These are phyloP conservation scores for Pilatotrama ljubarskyi DNA, from an alignment of 768 basidiomycete species.

Conservation along the genomic window DNA sequence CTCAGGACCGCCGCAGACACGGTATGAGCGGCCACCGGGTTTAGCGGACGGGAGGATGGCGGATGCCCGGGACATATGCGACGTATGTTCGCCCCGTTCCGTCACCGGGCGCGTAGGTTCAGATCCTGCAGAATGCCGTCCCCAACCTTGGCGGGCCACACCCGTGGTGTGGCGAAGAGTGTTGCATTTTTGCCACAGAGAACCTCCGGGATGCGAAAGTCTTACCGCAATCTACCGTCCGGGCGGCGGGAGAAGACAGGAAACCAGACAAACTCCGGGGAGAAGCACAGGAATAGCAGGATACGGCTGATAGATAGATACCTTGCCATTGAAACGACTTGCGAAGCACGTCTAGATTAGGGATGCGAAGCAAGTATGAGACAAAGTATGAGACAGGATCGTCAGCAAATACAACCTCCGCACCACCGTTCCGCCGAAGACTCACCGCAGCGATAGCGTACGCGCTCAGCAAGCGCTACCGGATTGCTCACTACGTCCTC, in stretches of 20 bases:
- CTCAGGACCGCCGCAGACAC: not conserved
- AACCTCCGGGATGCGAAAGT: not conserved
- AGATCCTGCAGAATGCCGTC: conserved; percentile 4
- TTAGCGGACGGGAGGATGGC: not conserved
- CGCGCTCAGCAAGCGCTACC: too few relatives aligned
- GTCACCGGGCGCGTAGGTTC: conserved; percentile 1
- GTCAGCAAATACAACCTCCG: not conserved
- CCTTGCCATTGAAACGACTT: not conserved
- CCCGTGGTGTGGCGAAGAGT: not conserved
- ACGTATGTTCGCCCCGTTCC: not conserved
- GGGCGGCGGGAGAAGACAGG: not conserved
- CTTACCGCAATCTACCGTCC: not conserved
- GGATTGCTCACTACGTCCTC: too few relatives aligned
- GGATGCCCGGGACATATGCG: not conserved
- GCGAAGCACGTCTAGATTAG: not conserved
- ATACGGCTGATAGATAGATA: not conserved
- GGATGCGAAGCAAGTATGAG: not conserved
- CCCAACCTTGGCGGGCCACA: not conserved
- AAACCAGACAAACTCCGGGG: not conserved
- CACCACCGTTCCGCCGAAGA: not conserved
- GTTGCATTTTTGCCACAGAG: not conserved
- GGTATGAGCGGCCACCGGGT: not conserved
- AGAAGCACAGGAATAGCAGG: not conserved
- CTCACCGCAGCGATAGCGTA: not conserved
- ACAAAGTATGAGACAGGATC: not conserved